A percentile compares a stretch with the other conserved stretches of the same genome.
phyloP scores from a whole-genome alignment of 805 yeast genomes.

The Wickerhamomyces sydowiorum region DNA sequence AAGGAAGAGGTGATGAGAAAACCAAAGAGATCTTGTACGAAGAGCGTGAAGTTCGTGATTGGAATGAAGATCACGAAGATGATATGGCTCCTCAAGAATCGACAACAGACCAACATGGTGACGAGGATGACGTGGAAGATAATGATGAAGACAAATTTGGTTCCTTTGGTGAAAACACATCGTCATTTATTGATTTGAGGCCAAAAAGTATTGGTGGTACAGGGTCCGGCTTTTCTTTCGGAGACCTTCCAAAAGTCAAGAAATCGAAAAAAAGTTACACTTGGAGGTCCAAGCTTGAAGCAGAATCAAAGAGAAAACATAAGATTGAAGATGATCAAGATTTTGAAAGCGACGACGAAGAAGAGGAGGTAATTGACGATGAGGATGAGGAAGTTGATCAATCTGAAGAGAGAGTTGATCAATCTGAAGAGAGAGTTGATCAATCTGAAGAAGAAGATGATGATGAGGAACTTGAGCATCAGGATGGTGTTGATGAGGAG shows the following conservation, averaged over 20 bases:
- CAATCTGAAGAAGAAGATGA: slow-evolving; percentile 21
- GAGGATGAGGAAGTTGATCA: slow-evolving; percentile 22
- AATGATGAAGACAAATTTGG: slow-evolving; percentile 23
- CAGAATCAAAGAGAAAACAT: slow-evolving; percentile 37
- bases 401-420: slow-evolving; percentile 12
- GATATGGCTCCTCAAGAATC: slow-evolving; percentile 3
- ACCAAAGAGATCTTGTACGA: slow-evolving; percentile 65
- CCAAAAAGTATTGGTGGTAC: slow-evolving; percentile 54
- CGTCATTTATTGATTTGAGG: slow-evolving; percentile 65
- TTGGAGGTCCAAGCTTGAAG: slow-evolving; percentile 61
- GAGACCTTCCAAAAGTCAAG: slow-evolving; percentile 44
- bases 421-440: slow-evolving; percentile 16
- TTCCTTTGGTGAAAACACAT: slow-evolving; percentile 13
- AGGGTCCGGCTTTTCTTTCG: slow-evolving; percentile 69
- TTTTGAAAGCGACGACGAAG: slow-evolving; percentile 36
- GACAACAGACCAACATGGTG: slow-evolving; percentile 7
- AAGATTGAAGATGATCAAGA: slow-evolving; percentile 56
- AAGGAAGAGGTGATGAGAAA: slow-evolving; percentile 61
- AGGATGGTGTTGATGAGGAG: slow-evolving; percentile 17
- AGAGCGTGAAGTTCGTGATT: slow-evolving; percentile 55
- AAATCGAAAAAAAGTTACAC: slow-evolving; percentile 55
- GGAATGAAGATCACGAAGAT: slow-evolving; percentile 41
- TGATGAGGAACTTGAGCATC: slow-evolving; percentile 24
- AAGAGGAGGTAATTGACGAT: slow-evolving; percentile 15
- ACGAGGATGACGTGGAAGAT: slow-evolving; percentile 18